Base-by-base conservation (phyloP, 202 grass and related monocot species). In the Zizania palustris region DNA sequence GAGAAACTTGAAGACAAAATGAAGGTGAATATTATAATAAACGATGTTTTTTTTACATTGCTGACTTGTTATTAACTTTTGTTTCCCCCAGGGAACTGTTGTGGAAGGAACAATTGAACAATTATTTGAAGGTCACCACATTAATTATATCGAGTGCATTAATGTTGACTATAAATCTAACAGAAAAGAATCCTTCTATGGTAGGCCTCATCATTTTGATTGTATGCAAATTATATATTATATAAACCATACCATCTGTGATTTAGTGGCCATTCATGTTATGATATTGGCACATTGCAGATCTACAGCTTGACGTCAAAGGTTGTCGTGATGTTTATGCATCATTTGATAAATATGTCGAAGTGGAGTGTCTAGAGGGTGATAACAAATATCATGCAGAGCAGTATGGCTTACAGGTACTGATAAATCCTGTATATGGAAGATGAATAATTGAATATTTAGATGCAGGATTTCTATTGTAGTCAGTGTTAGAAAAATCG, bases 1-100 rank as follows among this genome's bases (percentile, higher is more conserved):
- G 96, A 98, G 82, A 98, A 98, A 88, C 88, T 98, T 82, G 96
- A 98, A 87, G 96, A 92, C 75, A 98, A 98, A 70, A 98, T 98
- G 96, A 98, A 98, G 91, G 96, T 98, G 69, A 60, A 83, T 63
- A 67, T 66, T 35, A 60, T 82, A 76, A 60, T 37, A 88, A 87
- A 72, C 10, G 8, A 79, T 65, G 64, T 85, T 9, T 28, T 28
- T 50, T 88, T 12, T 73, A 77, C 9, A 50, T 65, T 36, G 4
- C 60, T 66, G 46, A 60, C 34, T 46, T 72, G 35, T 63, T 37
- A 76, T 81, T 84, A 79, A 87, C 19, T 65, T 61, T 44, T 46
- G 84, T 60, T 72, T 16, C 73, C 6, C 50, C 68, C 78, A 98
- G 95, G 96, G 89, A 81, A 98, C 96, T 84, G 96, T 95, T 62